Evolutionary conservation across 208 protist species (phyloP).

Genomic region (Trypanosoma congolense): DNA sequence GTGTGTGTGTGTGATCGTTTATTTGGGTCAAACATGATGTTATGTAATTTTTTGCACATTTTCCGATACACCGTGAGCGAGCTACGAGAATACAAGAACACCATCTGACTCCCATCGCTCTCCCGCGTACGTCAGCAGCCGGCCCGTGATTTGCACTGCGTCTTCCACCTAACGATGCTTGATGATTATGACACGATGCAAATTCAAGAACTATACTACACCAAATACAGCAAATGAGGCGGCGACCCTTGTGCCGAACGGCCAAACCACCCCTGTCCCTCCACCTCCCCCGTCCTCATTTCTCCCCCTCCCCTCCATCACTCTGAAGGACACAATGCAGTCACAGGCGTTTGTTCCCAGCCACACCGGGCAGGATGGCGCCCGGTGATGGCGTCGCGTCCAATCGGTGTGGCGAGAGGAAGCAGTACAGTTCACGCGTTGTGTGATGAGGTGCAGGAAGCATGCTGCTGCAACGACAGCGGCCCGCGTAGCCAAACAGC

Average conservation of each 20-base stretch:
- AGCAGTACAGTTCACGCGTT: background rate
- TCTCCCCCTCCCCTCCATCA: too few species aligned
- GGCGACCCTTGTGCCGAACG: too few species aligned
- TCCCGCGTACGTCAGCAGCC: background rate
- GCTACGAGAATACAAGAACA: slow-evolving; percentile 2
- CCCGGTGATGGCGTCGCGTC: background rate
- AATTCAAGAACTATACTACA: slow-evolving; percentile 6
- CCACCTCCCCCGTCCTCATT: too few species aligned
- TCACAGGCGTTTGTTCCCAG: background rate
- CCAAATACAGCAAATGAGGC: slow-evolving; percentile 6
- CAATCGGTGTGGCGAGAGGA: slow-evolving; percentile 4
- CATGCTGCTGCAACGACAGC: background rate
- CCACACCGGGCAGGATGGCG: slow-evolving; percentile 4
- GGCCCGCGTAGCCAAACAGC: slow-evolving; percentile 1
- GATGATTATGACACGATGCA: slow-evolving; percentile 9
- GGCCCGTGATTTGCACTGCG: slow-evolving; percentile 3
- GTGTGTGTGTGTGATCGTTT: background rate
- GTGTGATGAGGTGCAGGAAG: background rate
- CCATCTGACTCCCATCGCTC: slow-evolving; percentile 3
- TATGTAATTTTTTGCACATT: slow-evolving; percentile 15
- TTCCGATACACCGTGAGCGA: slow-evolving; percentile 15
- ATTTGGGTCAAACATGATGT: slow-evolving; percentile 5
- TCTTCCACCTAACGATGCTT: slow-evolving; percentile 8
- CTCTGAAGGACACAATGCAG: background rate
- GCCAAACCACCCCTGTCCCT: too few species aligned